Evolutionary conservation across 2,329 filamentous ascomycete species (phyloP).

Genomic region (Talaromyces piceae): DNA sequence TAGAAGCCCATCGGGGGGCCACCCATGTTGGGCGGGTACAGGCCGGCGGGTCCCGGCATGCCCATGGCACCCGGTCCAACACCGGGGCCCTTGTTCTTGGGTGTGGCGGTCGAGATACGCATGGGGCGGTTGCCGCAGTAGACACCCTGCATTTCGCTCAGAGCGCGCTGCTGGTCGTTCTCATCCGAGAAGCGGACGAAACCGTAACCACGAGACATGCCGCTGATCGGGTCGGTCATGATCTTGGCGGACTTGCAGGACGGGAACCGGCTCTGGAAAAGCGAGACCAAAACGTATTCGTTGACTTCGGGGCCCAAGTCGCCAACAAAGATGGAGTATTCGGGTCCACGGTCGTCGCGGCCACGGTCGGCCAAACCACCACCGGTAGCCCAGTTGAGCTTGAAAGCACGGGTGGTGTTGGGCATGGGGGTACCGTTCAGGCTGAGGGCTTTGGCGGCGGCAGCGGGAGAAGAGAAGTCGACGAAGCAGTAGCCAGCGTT

Average conservation of each 20-base stretch:
- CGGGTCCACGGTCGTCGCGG: conserved; percentile 90
- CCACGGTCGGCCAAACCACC: conserved; percentile 85
- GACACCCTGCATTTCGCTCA: conserved; percentile 97
- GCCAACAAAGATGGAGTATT: conserved; percentile 96
- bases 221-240: conserved; percentile 97
- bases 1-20: conserved; percentile 59
- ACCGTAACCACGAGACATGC: conserved; percentile 94
- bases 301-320: conserved; percentile 97
- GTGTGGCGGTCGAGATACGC: conserved; percentile 95
- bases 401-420: conserved; percentile 91
- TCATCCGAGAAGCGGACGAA: conserved; percentile 97
- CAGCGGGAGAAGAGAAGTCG: conserved; percentile 75
- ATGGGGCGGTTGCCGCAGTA: conserved; percentile 98
- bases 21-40: conserved; percentile 59
- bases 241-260: conserved; percentile 99
- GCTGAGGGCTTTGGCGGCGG: conserved; percentile 82
- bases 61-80: conserved; percentile 44
- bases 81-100: conserved; percentile 70
- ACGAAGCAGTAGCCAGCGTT: conserved; percentile 99
- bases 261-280: conserved; percentile 93
- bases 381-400: conserved; percentile 98
- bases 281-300: conserved; percentile 92
- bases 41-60: conserved; percentile 51
- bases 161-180: conserved; percentile 87
- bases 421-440: conserved; percentile 85